A percentile compares a stretch with the other conserved stretches of the same genome.
These are phyloP conservation scores for Salix brachista DNA, from an alignment of 345 rosid species.

Conservation along the genomic window DNA sequence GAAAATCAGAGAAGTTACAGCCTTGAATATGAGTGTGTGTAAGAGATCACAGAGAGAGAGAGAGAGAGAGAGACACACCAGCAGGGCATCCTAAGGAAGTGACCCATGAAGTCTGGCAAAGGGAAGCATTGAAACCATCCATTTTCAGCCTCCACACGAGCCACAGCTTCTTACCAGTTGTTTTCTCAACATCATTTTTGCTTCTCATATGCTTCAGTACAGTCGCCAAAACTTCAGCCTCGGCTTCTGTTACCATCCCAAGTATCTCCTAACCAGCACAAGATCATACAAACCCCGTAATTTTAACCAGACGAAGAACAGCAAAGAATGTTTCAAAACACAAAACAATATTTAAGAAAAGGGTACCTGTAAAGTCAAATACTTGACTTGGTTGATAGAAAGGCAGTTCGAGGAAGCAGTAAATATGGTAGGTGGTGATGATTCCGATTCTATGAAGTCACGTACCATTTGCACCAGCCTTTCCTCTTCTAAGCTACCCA, in stretches of 20 bases:
- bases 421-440: slow-evolving; percentile 19
- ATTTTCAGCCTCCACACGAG: slow-evolving; percentile 36
- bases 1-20: not conserved
- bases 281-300: not conserved
- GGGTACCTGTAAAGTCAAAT: slow-evolving; percentile 36
- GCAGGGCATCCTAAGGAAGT: slow-evolving; percentile 49
- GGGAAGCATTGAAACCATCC: slow-evolving; percentile 48
- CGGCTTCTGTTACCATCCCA: slow-evolving; percentile 26
- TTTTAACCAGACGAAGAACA: not conserved
- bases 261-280: slow-evolving; percentile 35
- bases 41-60: not conserved
- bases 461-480: slow-evolving; percentile 49
- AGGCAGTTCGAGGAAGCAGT: slow-evolving; percentile 19
- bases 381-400: slow-evolving; percentile 15
- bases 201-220: slow-evolving; percentile 34
- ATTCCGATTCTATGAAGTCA: slow-evolving; percentile 51
- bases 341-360: not conserved
- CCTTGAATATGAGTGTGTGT: not conserved
- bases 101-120: slow-evolving; percentile 45
- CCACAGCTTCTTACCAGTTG: slow-evolving; percentile 30
- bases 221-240: slow-evolving; percentile 27
- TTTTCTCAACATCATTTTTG: slow-evolving; percentile 23
- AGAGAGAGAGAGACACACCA: slow-evolving; percentile 24
- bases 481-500: slow-evolving; percentile 45
- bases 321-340: not conserved